Evolutionary conservation across 805 yeast genomes (phyloP), one percentile per base, ranked within the genome.

Genomic region (Candida adriatica): DNA sequence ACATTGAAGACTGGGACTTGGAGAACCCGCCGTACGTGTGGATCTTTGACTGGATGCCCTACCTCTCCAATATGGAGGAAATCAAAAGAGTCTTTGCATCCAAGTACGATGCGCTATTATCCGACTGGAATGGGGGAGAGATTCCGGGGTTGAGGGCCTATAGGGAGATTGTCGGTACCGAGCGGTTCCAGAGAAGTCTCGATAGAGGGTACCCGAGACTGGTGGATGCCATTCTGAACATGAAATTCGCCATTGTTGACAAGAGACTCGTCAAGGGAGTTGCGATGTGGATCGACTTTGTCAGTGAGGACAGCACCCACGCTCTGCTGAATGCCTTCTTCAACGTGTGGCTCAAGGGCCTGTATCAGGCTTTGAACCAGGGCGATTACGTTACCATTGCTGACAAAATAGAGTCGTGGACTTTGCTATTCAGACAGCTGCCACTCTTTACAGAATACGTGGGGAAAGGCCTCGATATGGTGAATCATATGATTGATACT

Each of bases 11-110:
- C 1, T 70, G 75, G 75, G 41, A 52, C 25, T 25, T 20, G 2
- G 32, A 37, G 6, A 26, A 35, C 18, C 39, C 48, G 0, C 53
- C 54, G 6, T 43, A 40, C 22, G 21, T 39, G 16, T 62, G 67
- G 66, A 37, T 62, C 5, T 55, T 58, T 36, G 67, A 63, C 16
- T 62, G 66, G 66, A 28, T 61, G 20, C 57, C 61, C 15, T 54
- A 49, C 20, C 28, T 59, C 13, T 38, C 37, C 3, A 20, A 31
- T 6, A 11, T 27, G 5, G 40, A 34, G 7, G 41, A 27, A 7
- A 30, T 61, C 8, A 29, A 44, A n/a, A 22, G 30, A 3, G 49
- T 35, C 6, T 51, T 62, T 24, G 18, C 34, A 15, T 26, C 26
- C 6, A 52, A 49, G 16, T 53, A 52, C 24, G 39, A 43, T 6